These are phyloP conservation scores for Xylaria flabelliformis DNA, from an alignment of 495 filamentous ascomycete genomes.

Conservation along the genomic window DNA sequence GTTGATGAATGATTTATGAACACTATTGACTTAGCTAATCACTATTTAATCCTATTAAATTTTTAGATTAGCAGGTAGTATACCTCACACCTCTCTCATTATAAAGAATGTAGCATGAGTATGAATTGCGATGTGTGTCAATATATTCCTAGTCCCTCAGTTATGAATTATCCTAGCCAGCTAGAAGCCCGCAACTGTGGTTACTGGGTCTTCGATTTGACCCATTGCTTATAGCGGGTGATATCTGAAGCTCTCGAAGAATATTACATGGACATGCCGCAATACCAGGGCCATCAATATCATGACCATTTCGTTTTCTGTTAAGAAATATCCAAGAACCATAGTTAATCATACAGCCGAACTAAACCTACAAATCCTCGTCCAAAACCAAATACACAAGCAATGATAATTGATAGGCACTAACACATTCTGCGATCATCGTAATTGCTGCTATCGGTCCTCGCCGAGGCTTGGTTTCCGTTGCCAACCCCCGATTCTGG, in stretches of 20 bases:
- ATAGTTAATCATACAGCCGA: not conserved
- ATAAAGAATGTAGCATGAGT: not conserved
- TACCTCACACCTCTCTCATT: not conserved
- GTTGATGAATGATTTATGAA: conserved; percentile 10
- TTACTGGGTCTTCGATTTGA: too few relatives aligned
- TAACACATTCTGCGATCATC: not conserved
- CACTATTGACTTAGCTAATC: not conserved
- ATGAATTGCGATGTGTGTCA: not conserved
- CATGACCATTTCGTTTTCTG: not conserved
- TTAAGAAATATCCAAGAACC: not conserved
- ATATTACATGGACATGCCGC: not conserved
- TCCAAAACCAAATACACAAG: not conserved
- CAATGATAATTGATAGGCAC: not conserved
- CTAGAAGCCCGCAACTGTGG: too few relatives aligned
- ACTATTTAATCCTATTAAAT: not conserved
- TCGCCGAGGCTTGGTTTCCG: not conserved
- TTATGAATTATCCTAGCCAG: not conserved
- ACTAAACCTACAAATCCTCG: not conserved
- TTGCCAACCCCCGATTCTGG: not conserved
- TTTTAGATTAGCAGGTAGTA: not conserved
- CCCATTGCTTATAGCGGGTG: too few relatives aligned
- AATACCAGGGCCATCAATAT: not conserved
- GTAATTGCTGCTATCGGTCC: not conserved
- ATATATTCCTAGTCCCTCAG: not conserved
- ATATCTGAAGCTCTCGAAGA: too few relatives aligned